phyloP scores from a whole-genome alignment of 768 basidiomycete genomes.

The Daedaleopsis nitida region DNA sequence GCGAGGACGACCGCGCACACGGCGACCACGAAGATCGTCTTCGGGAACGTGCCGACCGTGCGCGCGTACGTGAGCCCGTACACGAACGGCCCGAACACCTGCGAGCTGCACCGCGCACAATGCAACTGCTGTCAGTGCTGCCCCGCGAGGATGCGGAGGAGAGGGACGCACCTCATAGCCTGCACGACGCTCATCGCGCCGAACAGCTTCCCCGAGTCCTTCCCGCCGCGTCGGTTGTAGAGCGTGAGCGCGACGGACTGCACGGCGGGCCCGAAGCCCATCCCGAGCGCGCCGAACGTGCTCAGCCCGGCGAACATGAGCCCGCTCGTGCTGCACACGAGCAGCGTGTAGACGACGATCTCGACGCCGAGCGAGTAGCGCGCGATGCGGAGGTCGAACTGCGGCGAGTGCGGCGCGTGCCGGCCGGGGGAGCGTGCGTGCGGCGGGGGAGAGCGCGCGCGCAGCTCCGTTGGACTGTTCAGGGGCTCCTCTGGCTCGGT shows the following conservation, averaged over 20 bases:
- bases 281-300: slow-evolving; percentile 56
- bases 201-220: slow-evolving; percentile 74
- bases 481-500: slow-evolving; percentile 27
- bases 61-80: slow-evolving; percentile 72
- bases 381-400: slow-evolving; percentile 72
- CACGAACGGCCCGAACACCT: slow-evolving; percentile 70
- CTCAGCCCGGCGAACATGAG: slow-evolving; percentile 53
- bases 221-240: slow-evolving; percentile 54
- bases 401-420: slow-evolving; percentile 38
- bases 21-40: slow-evolving; percentile 67
- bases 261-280: slow-evolving; percentile 64
- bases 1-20: slow-evolving; percentile 42
- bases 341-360: slow-evolving; percentile 47
- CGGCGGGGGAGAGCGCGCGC: background rate
- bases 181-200: slow-evolving; percentile 79
- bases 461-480: slow-evolving; percentile 2
- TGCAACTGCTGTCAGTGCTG: background rate
- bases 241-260: slow-evolving; percentile 75
- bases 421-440: slow-evolving; percentile 14
- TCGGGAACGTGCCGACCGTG: slow-evolving; percentile 71
- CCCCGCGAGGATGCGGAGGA: background rate
- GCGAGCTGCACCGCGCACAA: slow-evolving; percentile 43
- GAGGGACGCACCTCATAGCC: slow-evolving; percentile 53
- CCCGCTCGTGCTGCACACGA: slow-evolving; percentile 44
- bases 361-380: slow-evolving; percentile 64